Conservation (phyloP, 2,329 filamentous ascomycete species). For the Grosmannia clavigera region DNA sequence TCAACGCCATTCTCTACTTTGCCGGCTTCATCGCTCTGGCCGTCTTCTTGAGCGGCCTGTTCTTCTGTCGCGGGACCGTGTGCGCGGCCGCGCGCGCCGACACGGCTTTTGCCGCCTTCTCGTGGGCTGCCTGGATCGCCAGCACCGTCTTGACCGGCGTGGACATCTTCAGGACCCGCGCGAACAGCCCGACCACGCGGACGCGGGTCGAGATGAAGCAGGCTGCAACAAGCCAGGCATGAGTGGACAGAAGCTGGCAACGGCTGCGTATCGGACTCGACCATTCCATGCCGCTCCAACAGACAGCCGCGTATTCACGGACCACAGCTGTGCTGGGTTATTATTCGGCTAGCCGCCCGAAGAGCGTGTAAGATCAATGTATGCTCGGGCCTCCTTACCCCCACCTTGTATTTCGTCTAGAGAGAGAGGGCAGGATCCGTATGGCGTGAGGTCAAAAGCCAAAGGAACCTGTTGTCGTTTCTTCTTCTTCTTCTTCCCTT, state of each 20-base stretch:
- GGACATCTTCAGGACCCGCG: slow-evolving; percentile 33
- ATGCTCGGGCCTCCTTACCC: neutral
- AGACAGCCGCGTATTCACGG: neutral
- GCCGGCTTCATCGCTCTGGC: slow-evolving; percentile 46
- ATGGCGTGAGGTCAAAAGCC: neutral
- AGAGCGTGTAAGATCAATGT: neutral
- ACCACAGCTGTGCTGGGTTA: slow-evolving; percentile 6
- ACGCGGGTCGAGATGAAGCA: slow-evolving; percentile 27
- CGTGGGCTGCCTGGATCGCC: slow-evolving; percentile 40
- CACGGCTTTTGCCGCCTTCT: slow-evolving; percentile 39
- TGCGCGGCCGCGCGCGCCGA: slow-evolving; percentile 43
- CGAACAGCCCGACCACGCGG: slow-evolving; percentile 15
- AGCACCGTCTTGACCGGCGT: slow-evolving; percentile 33
- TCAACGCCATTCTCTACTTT: slow-evolving; percentile 46
- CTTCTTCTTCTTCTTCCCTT: too few species aligned
- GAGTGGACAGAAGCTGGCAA: neutral
- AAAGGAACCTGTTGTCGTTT: neutral
- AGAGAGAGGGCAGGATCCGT: neutral
- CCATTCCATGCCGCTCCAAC: too few species aligned
- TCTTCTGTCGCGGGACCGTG: slow-evolving; percentile 44
- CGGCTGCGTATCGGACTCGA: neutral
- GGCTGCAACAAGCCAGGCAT: neutral
- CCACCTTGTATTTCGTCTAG: neutral
- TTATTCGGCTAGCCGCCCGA: neutral
- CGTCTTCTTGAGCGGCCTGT: slow-evolving; percentile 41